Evolutionary conservation across 2,329 filamentous ascomycete species (phyloP).

Genomic region (Cyclaneusma minus): DNA sequence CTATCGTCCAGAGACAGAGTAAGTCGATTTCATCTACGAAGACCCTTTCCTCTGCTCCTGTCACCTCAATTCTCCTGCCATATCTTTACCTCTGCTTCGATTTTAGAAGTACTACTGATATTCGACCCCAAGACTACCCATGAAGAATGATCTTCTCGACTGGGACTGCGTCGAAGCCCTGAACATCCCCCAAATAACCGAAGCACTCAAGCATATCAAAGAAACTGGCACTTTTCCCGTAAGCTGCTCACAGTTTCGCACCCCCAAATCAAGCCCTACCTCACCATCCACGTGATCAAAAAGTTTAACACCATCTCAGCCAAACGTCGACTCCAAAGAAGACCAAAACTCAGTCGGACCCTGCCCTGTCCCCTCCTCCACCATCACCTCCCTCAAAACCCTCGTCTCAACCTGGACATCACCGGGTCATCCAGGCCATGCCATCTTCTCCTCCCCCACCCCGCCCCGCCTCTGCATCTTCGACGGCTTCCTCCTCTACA

Average conservation of each 20-base stretch:
- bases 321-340: slow-evolving; percentile 37
- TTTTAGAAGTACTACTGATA: neutral
- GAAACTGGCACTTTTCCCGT: slow-evolving; percentile 49
- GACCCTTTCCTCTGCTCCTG: neutral
- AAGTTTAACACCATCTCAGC: slow-evolving; percentile 21
- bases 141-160: slow-evolving; percentile 51
- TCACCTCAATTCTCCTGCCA: neutral
- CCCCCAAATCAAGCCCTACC: slow-evolving; percentile 15
- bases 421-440: slow-evolving; percentile 27
- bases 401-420: slow-evolving; percentile 32
- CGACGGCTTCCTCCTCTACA: slow-evolving; percentile 80
- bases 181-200: slow-evolving; percentile 51
- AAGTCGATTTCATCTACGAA: slow-evolving; percentile 15
- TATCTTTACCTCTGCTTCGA: neutral
- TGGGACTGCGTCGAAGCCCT: slow-evolving; percentile 84
- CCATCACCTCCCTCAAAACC: slow-evolving; percentile 29
- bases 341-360: slow-evolving; percentile 45
- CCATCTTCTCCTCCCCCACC: slow-evolving; percentile 12
- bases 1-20: slow-evolving; percentile 67
- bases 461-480: slow-evolving; percentile 47
- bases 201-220: slow-evolving; percentile 55
- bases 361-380: slow-evolving; percentile 32
- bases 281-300: slow-evolving; percentile 14
- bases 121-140: slow-evolving; percentile 29
- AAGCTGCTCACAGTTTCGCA: slow-evolving; percentile 18